Evolutionary conservation across 2,329 filamentous ascomycete genomes (phyloP), one percentile per base, ranked within the genome.

Genomic region (Pseudogymnoascus sp.): DNA sequence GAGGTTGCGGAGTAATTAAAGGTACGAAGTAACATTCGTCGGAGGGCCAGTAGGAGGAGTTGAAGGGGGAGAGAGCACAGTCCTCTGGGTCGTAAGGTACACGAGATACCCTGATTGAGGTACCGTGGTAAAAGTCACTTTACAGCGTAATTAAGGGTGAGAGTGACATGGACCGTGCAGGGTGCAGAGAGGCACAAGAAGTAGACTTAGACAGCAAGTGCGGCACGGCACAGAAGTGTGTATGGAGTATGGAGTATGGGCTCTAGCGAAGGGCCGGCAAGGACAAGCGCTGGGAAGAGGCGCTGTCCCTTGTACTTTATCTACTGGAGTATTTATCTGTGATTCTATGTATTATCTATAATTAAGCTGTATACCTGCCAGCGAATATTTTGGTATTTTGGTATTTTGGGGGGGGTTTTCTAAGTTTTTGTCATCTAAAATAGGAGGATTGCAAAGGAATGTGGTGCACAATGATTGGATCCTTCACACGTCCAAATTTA

Each of bases 1-100:
- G 40, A 44, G 40, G 40, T 44, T 44, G 40, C 40, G 40, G 40
- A 44, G 40, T 44, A 44, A 44, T 44, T 44, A 44, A 44, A 44
- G 40, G 40, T 44, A 44, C 40, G 40, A 44, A 26, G 40, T 44
- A 44, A 44, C 40, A 24, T 41, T 26, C 5, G 40, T 26, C 36
- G 36, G 21, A 21, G 39, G 17, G 39, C 39, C 15, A 40, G 39
- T 41, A 41, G 9, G 39, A 41, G 37, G 15, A 40, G 15, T 15
- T 8, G 40, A 24, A 24, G 17, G 40, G 40, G 21, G n/a, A 21
- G 26, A 26, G 26, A 39, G 36, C 36, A 44, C 40, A 44, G 40
- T 44, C 40, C 40, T 44, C 17, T 21, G 11, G 24, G 40, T 44
- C 40, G 40, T 11, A 44, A 44, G 40, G 40, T 44, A 44, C 40